Evolutionary conservation across 768 basidiomycete species (phyloP).

Genomic region (Mycena olivaceomarginata): DNA sequence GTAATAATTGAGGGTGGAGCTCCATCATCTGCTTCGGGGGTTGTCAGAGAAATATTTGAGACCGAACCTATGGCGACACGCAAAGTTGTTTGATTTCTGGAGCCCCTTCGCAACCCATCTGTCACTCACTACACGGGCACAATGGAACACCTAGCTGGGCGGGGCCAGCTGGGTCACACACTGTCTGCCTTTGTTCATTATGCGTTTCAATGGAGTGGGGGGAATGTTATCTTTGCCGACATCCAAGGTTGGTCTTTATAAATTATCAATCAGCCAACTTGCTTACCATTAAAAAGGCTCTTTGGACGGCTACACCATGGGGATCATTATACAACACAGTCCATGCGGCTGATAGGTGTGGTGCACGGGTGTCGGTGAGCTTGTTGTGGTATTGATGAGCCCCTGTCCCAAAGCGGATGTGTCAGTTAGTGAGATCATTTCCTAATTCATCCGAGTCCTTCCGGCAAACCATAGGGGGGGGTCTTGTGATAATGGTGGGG

Average conservation of each 20-base stretch:
- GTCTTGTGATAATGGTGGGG: too few species aligned
- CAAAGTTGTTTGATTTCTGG: background rate
- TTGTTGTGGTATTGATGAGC: too few species aligned
- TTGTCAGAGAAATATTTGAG: background rate
- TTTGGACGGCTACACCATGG: too few species aligned
- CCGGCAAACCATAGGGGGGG: too few species aligned
- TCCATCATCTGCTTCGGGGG: background rate
- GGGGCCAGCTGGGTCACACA: background rate
- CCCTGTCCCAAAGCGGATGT: too few species aligned
- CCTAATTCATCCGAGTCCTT: too few species aligned
- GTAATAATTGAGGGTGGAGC: background rate
- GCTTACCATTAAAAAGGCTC: too few species aligned
- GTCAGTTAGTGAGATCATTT: too few species aligned
- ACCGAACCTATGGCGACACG: background rate
- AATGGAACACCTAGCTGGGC: conserved; percentile 2
- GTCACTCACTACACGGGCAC: conserved; percentile 6
- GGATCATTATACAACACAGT: too few species aligned
- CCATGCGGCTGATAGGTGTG: too few species aligned
- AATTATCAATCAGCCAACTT: too few species aligned
- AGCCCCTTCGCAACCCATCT: background rate
- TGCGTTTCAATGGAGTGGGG: background rate
- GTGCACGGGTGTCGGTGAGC: too few species aligned
- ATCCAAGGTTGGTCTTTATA: background rate
- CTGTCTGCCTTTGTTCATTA: conserved; percentile 1
- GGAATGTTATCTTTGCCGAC: conserved; percentile 9